A percentile compares a stretch with the other conserved stretches of the same genome.
Evolutionary conservation across 768 basidiomycete species (phyloP).

Genomic region (Russula sp.): DNA sequence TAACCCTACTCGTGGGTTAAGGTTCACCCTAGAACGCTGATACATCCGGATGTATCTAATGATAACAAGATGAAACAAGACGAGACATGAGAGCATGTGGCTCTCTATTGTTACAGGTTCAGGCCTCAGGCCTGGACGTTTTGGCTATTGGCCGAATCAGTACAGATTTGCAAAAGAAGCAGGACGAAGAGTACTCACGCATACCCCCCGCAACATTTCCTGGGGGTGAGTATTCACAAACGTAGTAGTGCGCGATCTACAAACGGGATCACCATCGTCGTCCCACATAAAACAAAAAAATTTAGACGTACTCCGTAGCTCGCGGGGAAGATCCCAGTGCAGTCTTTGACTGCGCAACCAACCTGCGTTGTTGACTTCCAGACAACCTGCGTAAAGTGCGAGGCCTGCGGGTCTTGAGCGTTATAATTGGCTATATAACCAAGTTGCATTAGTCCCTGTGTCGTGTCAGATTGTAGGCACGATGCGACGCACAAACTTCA

Average conservation of each 20-base stretch:
- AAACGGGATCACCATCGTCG: constrained; percentile 10
- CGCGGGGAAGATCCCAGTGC: constrained; percentile 50
- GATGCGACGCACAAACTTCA: constrained; percentile 55
- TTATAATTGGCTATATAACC: constrained; percentile 48
- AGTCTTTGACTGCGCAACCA: constrained; percentile 58
- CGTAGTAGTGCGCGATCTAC: constrained; percentile 56
- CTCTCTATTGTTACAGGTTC: not conserved
- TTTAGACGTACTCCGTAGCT: constrained; percentile 49
- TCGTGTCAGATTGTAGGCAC: not conserved
- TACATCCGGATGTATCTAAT: constrained; percentile 28
- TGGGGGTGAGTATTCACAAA: constrained; percentile 64
- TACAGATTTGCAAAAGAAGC: not conserved
- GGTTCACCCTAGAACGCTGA: not conserved
- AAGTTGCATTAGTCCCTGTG: constrained; percentile 2
- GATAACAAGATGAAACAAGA: not conserved
- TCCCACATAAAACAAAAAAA: not conserved
- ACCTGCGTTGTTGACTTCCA: constrained; percentile 66
- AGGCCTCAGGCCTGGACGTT: constrained; percentile 36
- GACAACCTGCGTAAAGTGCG: constrained; percentile 75
- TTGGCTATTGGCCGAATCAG: constrained; percentile 30
- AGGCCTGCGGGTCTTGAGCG: constrained; percentile 54
- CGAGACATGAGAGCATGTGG: not conserved
- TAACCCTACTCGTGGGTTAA: constrained; percentile 19
- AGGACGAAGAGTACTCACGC: constrained; percentile 36
- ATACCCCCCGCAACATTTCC: constrained; percentile 66